Base-by-base conservation (phyloP, 2,329 filamentous ascomycete genomes). In the Sporothrix brunneoviolacea region DNA sequence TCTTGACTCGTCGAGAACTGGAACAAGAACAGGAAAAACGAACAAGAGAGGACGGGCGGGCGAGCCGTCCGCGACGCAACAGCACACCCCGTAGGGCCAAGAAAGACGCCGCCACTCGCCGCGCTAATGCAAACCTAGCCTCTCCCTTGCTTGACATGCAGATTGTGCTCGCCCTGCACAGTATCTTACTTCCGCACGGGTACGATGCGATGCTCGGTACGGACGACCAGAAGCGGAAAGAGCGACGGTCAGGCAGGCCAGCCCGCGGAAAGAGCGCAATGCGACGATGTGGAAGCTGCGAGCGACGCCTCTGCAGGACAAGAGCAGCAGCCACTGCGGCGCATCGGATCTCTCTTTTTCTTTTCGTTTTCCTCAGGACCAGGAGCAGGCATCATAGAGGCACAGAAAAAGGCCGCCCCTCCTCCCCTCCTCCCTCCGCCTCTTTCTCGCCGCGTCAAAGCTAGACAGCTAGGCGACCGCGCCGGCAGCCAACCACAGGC, bases 401-500 rank as follows among this genome's bases (percentile, higher is more conserved):
- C 10, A 28, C 24, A 28, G 21, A 27, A 40, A 15, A 24, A 27
- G 9, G 38, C 21, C 27, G 21, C 18, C 36, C 19, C 36, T 12
- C 16, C 18, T 13, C 39, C 39, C 32, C 39, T 44, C 48, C 39
- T 43, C 16, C 12, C 28, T 39, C 19, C 15, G 16, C 6, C 45
- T 18, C 35, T 30, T 35, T 40, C 19, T 19, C 37, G 27, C 48
- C n/a, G 36, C 35, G 43, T 43, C 10, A 41, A 35, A 51, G 48
- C 52, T 51, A 54, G 38, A 41, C 16, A 52, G 42, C 50, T 52
- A 53, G 48, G 39, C 50, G n/a, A 21, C 36, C 21, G 35, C 35
- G 45, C 16, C 33, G 39, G 6, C 42, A 47, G 30, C 54, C 54
- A 55, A 55, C 48, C 54, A 53, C 37, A 53, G 37, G 15, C 13